Percentiles rank a stretch among this genome's conserved stretches.
phyloP scores from a whole-genome alignment of 768 basidiomycete species.

The Clathrus columnatus region DNA sequence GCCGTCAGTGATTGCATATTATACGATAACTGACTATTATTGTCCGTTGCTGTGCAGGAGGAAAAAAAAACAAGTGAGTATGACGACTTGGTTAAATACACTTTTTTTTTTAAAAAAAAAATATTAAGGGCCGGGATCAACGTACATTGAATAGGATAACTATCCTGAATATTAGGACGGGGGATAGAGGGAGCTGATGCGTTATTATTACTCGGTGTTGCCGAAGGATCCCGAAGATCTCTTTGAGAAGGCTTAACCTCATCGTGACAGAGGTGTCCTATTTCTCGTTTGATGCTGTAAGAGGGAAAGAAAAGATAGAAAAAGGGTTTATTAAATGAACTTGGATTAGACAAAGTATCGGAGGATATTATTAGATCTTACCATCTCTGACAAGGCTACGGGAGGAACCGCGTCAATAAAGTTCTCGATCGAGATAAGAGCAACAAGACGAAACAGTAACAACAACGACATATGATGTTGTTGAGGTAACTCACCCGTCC shows the following conservation, averaged over 20 bases:
- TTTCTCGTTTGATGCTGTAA: slow-evolving; percentile 89
- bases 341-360: background rate
- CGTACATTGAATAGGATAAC: background rate
- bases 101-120: background rate
- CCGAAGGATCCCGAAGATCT: slow-evolving; percentile 8
- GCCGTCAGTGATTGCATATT: slow-evolving; percentile 29
- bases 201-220: slow-evolving; percentile 15
- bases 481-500: background rate
- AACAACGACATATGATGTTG: background rate
- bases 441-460: background rate
- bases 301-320: slow-evolving; percentile 10
- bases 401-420: background rate
- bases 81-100: background rate
- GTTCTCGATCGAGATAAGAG: slow-evolving; percentile 6
- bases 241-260: slow-evolving; percentile 36
- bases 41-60: slow-evolving; percentile 14
- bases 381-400: slow-evolving; percentile 84
- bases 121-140: background rate
- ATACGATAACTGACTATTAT: slow-evolving; percentile 15
- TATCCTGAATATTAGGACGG: background rate
- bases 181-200: background rate
- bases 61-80: slow-evolving; percentile 21
- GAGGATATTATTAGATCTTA: slow-evolving; percentile 34
- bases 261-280: slow-evolving; percentile 90
- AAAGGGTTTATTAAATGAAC: background rate